These are phyloP conservation scores for Yamadazyma kanchanaburiensis DNA, from an alignment of 1,139 yeast genomes.

Conservation along the genomic window DNA sequence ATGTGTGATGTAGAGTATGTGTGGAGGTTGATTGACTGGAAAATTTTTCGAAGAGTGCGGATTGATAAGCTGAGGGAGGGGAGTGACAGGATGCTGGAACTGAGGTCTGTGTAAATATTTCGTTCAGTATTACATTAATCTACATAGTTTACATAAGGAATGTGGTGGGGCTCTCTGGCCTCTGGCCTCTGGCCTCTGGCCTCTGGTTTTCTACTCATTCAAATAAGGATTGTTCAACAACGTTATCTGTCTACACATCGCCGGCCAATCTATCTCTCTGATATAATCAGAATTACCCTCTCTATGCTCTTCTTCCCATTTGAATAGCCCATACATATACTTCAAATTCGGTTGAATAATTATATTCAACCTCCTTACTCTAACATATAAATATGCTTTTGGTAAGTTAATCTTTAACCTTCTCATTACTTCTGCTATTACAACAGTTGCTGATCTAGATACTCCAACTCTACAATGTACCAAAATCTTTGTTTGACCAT, in stretches of 20 bases:
- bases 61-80: neutral
- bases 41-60: conserved; percentile 5
- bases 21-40: conserved; percentile 2
- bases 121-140: neutral
- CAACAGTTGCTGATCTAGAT: conserved; percentile 48
- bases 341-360: conserved; percentile 48
- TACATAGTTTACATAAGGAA: conserved; percentile 1
- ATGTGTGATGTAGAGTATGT: neutral
- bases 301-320: conserved; percentile 42
- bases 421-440: conserved; percentile 47
- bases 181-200: too few relatives aligned
- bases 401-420: conserved; percentile 35
- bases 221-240: conserved; percentile 65
- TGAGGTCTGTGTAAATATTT: neutral
- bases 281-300: conserved; percentile 20
- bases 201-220: conserved; percentile 4
- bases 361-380: conserved; percentile 45
- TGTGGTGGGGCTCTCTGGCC: too few relatives aligned
- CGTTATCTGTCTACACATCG: conserved; percentile 83
- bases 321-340: conserved; percentile 48
- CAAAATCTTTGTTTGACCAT: conserved; percentile 34
- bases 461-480: conserved; percentile 53
- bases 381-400: conserved; percentile 42
- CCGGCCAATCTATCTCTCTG: conserved; percentile 85
- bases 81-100: neutral